phyloP scores from a whole-genome alignment of 176 grass and related monocot genomes.

The Triticum aestivum region DNA sequence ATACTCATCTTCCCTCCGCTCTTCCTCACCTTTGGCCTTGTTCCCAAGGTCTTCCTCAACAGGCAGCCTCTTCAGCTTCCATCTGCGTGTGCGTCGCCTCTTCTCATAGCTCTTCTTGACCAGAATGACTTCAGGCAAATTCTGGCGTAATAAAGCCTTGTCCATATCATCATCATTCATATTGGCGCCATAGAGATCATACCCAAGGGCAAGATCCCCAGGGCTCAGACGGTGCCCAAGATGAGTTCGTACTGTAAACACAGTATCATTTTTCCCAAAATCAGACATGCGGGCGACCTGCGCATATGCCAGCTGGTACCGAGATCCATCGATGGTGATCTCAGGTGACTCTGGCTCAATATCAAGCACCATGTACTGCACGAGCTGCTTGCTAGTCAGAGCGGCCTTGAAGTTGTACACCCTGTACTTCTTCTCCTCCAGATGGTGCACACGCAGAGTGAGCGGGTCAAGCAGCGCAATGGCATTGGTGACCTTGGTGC shows the following conservation, averaged over 20 bases:
- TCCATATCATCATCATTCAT: constrained; percentile 75
- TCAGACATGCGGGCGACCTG: constrained; percentile 72
- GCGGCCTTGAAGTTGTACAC: constrained; percentile 69
- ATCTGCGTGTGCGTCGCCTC: constrained; percentile 43
- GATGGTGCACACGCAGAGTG: constrained; percentile 68
- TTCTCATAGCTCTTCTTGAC: constrained; percentile 96
- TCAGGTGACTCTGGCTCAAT: constrained; percentile 70
- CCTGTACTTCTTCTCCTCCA: constrained; percentile 81
- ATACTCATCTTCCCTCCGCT: constrained; percentile 75
- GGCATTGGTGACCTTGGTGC: constrained; percentile 71
- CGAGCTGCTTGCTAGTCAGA: constrained; percentile 74
- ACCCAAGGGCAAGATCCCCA: constrained; percentile 83
- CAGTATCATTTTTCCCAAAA: constrained; percentile 77
- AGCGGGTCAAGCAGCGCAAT: constrained; percentile 72
- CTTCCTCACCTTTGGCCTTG: constrained; percentile 64
- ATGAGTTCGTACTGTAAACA: constrained; percentile 77
- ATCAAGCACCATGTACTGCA: constrained; percentile 88
- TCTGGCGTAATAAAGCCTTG: constrained; percentile 44
- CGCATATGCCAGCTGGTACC: constrained; percentile 63
- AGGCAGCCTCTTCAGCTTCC: constrained; percentile 73
- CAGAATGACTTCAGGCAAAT: constrained; percentile 73
- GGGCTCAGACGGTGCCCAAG: constrained; percentile 76
- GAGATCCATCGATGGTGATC: constrained; percentile 60
- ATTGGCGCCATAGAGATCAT: constrained; percentile 79
- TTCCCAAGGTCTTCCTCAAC: constrained; percentile 50